Conservation (phyloP, 1,284 basidiomycete species). For the Pseudozyma thailandica region DNA sequence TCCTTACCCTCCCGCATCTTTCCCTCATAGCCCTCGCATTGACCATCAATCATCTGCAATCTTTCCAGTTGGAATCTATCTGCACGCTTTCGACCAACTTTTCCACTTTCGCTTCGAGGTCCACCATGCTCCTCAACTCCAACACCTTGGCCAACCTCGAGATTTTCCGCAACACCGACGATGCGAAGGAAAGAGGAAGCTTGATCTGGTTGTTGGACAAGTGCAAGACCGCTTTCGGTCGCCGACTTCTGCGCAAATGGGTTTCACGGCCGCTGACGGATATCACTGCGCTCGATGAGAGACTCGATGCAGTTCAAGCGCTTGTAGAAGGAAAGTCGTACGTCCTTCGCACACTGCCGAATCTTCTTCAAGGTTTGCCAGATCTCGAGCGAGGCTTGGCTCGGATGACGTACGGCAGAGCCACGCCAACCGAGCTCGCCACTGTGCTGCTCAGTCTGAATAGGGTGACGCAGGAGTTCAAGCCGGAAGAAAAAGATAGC, state of each 20-base stretch:
- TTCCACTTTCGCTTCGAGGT: slow-evolving; percentile 75
- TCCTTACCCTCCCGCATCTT: slow-evolving; percentile 61
- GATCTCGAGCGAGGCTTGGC: slow-evolving; percentile 90
- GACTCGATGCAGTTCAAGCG: slow-evolving; percentile 86
- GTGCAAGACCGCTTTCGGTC: slow-evolving; percentile 85
- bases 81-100: slow-evolving; percentile 71
- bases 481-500: slow-evolving; percentile 66
- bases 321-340: slow-evolving; percentile 73
- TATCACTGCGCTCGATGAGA: slow-evolving; percentile 74
- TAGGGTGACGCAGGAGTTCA: slow-evolving; percentile 78
- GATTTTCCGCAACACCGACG: slow-evolving; percentile 72
- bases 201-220: slow-evolving; percentile 87
- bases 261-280: slow-evolving; percentile 85
- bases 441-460: slow-evolving; percentile 80
- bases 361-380: slow-evolving; percentile 74
- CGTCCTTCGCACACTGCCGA: slow-evolving; percentile 75
- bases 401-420: slow-evolving; percentile 85
- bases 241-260: slow-evolving; percentile 84
- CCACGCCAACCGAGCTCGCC: slow-evolving; percentile 83
- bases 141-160: slow-evolving; percentile 85
- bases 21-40: slow-evolving; percentile 82
- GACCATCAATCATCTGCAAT: slow-evolving; percentile 79
- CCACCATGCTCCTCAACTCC: slow-evolving; percentile 87
- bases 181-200: slow-evolving; percentile 76
- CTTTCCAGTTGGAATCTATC: slow-evolving; percentile 75